Percentiles rank a stretch among this genome's conserved stretches.
Conservation (phyloP, 306 rosid species). For the Hippophae tibetana region DNA sequence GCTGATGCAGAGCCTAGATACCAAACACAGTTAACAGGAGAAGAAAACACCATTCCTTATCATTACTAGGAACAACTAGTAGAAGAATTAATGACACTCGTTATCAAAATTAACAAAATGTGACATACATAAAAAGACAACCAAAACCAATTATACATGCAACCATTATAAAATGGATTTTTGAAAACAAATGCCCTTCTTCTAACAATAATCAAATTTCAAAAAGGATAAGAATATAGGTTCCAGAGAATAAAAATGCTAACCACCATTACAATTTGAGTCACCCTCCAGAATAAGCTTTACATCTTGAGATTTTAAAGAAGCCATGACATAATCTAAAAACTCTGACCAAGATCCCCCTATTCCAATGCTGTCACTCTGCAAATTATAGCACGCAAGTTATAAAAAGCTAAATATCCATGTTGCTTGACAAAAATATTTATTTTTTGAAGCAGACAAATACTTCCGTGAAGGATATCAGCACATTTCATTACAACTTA, state of each 20-base stretch:
- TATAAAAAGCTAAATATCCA: neutral
- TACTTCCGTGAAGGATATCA: neutral
- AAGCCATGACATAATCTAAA: conserved; percentile 46
- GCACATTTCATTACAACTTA: no score
- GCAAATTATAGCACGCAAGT: conserved; percentile 17
- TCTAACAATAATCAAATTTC: neutral
- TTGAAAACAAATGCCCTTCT: neutral
- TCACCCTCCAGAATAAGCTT: conserved; percentile 53
- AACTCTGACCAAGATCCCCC: conserved; percentile 83
- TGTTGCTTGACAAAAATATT: neutral
- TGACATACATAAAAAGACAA: neutral
- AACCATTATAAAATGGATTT: neutral
- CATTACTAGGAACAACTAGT: no score
- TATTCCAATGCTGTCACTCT: conserved; percentile 80
- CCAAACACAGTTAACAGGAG: conserved; percentile 7
- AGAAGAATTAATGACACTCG: neutral
- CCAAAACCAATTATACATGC: neutral
- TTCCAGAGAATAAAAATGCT: neutral
- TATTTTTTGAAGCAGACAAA: neutral
- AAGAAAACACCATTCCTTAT: conserved; percentile 4
- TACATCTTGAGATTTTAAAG: conserved; percentile 58
- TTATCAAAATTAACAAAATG: neutral
- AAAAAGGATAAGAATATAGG: conserved; percentile 4
- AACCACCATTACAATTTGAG: conserved; percentile 30
- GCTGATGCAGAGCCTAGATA: conserved; percentile 41